Evolutionary conservation across 164 flowering plant species (phyloP), one percentile per base, ranked within the genome.

Genomic region (Kalanchoe fedtschenkoi): DNA sequence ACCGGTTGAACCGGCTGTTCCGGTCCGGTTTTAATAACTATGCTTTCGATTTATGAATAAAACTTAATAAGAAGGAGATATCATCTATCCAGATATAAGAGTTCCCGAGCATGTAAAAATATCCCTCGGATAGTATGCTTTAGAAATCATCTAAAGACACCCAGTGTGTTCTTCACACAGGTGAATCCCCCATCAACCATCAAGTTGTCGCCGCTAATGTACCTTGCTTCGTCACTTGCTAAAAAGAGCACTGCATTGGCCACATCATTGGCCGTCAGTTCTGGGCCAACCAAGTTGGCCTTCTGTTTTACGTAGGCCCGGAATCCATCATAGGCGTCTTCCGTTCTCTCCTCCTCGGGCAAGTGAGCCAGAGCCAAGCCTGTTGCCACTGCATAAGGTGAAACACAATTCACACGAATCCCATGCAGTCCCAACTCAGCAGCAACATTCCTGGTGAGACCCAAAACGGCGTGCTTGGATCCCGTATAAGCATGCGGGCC

Each of bases 181-280:
- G 86, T 28, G 68, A 92, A 82, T 0, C 96, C 97, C 10, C 96
- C 97, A 74, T 92, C 97, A 38, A 92, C 85, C 76, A 88, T 70
- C 33, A 92, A 83, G 65, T 92, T 86, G 24, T 47, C 72, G 19
- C 96, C 97, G 65, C 98, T 92, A 1, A 88, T 65, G 61, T 86
- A 89, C 76, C 83, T 78, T 0, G 97, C 74, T 55, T 92, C 97
- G 37, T 88, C 96, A 34, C 89, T 82, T 1, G 90, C 90, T 29
- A 92, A 64, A 72, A 82, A 92, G 13, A 65, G 42, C 29, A 76
- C 32, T 33, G 68, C 68, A 39, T 69, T 77, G 1, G 98, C 98
- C 2, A 92, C 96, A 72, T 88, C 96, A 24, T 77, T 72, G 0
- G 66, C 66, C 0, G 83, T 78, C 71, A 92, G 65, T 10, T 82